phyloP scores from a whole-genome alignment of 495 filamentous ascomycete species.

The Penicillium daleae region DNA sequence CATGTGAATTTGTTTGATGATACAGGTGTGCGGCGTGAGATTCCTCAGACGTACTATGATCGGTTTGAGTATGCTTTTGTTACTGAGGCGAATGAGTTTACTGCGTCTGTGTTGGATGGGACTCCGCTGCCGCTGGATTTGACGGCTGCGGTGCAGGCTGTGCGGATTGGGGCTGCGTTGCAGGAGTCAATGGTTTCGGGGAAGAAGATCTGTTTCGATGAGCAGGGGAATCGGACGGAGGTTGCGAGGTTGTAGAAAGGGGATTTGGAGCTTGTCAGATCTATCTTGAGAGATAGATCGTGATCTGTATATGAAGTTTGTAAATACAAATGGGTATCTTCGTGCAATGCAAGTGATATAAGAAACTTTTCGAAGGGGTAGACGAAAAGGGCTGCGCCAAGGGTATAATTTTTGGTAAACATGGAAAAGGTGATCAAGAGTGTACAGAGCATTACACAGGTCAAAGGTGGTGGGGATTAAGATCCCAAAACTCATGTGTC shows the following conservation, averaged over 20 bases:
- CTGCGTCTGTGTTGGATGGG: slow-evolving; percentile 55
- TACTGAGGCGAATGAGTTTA: slow-evolving; percentile 64
- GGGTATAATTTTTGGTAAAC: neutral
- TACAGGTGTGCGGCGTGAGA: slow-evolving; percentile 55
- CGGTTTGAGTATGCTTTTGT: slow-evolving; percentile 67
- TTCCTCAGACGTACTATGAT: slow-evolving; percentile 62
- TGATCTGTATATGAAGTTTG: neutral
- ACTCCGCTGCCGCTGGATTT: slow-evolving; percentile 57
- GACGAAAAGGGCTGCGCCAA: neutral
- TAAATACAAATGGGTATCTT: neutral
- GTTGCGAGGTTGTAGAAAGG: slow-evolving; percentile 19
- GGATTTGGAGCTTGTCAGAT: neutral
- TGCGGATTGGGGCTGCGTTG: slow-evolving; percentile 52
- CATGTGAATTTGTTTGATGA: slow-evolving; percentile 57
- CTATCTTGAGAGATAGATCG: neutral
- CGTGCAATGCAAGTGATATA: neutral
- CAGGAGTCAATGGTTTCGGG: slow-evolving; percentile 46
- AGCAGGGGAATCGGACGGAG: slow-evolving; percentile 48
- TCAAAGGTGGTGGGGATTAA: neutral
- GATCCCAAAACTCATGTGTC: neutral
- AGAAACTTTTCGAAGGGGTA: neutral
- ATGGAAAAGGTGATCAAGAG: neutral
- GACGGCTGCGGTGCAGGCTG: slow-evolving; percentile 58
- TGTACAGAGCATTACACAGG: neutral
- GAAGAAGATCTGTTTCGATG: slow-evolving; percentile 61